Percentiles rank a stretch among this genome's conserved stretches.
Evolutionary conservation across 1,284 basidiomycete genomes (phyloP).

Genomic region (Pseudozyma thailandica): DNA sequence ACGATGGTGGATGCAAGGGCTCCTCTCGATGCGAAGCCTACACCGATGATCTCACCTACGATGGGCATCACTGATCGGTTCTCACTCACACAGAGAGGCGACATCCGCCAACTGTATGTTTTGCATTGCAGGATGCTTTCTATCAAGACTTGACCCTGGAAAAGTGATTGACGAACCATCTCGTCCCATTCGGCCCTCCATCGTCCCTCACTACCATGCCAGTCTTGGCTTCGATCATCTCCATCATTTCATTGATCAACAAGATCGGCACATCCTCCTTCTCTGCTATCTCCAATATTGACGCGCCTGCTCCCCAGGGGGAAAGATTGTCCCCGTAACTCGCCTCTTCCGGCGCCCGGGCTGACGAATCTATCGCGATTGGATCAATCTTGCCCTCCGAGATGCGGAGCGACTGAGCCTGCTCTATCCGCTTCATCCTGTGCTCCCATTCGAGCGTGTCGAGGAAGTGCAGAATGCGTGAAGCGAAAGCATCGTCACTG

Average conservation of each 20-base stretch:
- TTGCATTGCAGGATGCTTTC: not conserved
- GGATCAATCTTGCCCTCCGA: conserved; percentile 8
- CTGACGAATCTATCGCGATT: not conserved
- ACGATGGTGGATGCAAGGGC: no score
- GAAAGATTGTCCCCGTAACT: conserved; percentile 39
- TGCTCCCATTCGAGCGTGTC: conserved; percentile 46
- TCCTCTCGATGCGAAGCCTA: no score
- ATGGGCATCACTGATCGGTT: no score
- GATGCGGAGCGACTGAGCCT: conserved; percentile 33
- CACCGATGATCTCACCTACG: no score
- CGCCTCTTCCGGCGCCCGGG: conserved; percentile 18
- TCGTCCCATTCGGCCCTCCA: conserved; percentile 44
- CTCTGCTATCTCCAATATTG: conserved; percentile 56
- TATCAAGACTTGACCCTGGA: conserved; percentile 8
- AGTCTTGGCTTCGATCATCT: conserved; percentile 46
- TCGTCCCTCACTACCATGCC: conserved; percentile 62
- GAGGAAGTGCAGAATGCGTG: conserved; percentile 47
- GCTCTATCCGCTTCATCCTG: conserved; percentile 40
- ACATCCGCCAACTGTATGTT: no score
- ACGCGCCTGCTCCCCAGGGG: conserved; percentile 42
- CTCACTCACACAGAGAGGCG: no score
- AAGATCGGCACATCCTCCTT: conserved; percentile 52
- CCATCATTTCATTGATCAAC: conserved; percentile 60
- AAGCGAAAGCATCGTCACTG: conserved; percentile 50
- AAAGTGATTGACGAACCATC: conserved; percentile 60